Percentiles rank a stretch among this genome's conserved stretches.
Conservation (phyloP, 129 eudicot genomes). For the Heracleum sosnowskyi region DNA sequence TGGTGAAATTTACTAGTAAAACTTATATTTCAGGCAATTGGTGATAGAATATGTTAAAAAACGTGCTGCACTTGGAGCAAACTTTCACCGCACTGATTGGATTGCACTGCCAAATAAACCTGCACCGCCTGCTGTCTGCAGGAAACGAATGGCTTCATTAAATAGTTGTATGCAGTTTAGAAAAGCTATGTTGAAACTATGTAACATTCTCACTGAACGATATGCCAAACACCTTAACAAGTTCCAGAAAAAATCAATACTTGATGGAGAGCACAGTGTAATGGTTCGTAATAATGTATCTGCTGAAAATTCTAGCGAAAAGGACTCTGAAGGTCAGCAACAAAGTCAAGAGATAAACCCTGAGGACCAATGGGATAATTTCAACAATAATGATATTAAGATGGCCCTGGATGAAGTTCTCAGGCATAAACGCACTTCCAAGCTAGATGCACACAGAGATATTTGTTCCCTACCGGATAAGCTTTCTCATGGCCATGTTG, state of each 20-base stretch:
- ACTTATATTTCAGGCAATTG: slow-evolving; percentile 46
- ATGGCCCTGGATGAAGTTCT: slow-evolving; percentile 55
- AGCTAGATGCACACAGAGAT: slow-evolving; percentile 28
- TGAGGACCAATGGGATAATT: slow-evolving; percentile 65
- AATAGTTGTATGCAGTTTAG: slow-evolving; percentile 44
- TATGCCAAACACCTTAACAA: slow-evolving; percentile 51
- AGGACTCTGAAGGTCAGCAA: slow-evolving; percentile 13
- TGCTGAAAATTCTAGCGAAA: slow-evolving; percentile 16
- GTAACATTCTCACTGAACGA: slow-evolving; percentile 58
- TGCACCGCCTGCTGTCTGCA: slow-evolving; percentile 63
- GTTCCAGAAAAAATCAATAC: slow-evolving; percentile 32
- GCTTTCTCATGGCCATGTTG: slow-evolving; percentile 14
- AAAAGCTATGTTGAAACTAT: slow-evolving; percentile 58
- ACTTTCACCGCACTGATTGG: slow-evolving; percentile 70
- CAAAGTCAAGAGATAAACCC: slow-evolving; percentile 15
- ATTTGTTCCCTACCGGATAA: slow-evolving; percentile 25
- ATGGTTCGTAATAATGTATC: slow-evolving; percentile 16
- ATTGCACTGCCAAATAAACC: slow-evolving; percentile 53
- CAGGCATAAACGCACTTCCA: slow-evolving; percentile 41
- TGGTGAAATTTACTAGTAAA: background rate
- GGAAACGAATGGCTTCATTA: slow-evolving; percentile 61
- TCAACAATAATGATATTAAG: slow-evolving; percentile 47
- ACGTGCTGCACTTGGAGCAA: slow-evolving; percentile 78
- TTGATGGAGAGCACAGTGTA: slow-evolving; percentile 16
- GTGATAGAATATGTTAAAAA: slow-evolving; percentile 63